Evolutionary conservation across 148 eudicot genomes (phyloP).

Genomic region (Chenopodium formosanum): DNA sequence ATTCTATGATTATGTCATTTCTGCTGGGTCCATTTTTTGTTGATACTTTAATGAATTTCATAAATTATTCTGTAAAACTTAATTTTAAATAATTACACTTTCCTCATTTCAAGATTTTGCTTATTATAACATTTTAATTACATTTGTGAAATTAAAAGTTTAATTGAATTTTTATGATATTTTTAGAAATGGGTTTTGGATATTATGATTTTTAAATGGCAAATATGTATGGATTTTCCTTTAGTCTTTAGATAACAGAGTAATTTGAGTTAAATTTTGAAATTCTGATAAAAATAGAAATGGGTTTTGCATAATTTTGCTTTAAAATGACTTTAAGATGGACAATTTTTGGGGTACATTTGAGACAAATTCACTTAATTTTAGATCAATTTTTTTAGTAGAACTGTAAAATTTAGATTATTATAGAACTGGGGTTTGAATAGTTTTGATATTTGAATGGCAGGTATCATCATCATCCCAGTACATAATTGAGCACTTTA

Average conservation of each 20-base stretch:
- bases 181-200: not conserved
- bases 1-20: not conserved
- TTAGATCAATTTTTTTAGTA: not conserved
- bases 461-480: constrained; percentile 83
- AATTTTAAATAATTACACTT: not conserved
- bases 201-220: not conserved
- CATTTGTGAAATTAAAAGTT: too few species aligned
- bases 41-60: not conserved
- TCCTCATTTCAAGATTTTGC: not conserved
- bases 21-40: not conserved
- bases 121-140: not conserved
- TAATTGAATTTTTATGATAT: too few species aligned
- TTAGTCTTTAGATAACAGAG: not conserved
- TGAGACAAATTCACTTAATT: too few species aligned
- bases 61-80: not conserved
- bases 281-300: too few species aligned
- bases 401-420: not conserved
- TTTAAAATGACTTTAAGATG: not conserved
- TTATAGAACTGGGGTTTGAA: not conserved
- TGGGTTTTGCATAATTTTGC: not conserved
- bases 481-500: constrained; percentile 88
- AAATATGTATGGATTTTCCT: not conserved
- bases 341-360: too few species aligned
- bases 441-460: not conserved
- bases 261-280: not conserved